phyloP scores from a whole-genome alignment of 2,329 filamentous ascomycete species.

The Venturia aucupariae region DNA sequence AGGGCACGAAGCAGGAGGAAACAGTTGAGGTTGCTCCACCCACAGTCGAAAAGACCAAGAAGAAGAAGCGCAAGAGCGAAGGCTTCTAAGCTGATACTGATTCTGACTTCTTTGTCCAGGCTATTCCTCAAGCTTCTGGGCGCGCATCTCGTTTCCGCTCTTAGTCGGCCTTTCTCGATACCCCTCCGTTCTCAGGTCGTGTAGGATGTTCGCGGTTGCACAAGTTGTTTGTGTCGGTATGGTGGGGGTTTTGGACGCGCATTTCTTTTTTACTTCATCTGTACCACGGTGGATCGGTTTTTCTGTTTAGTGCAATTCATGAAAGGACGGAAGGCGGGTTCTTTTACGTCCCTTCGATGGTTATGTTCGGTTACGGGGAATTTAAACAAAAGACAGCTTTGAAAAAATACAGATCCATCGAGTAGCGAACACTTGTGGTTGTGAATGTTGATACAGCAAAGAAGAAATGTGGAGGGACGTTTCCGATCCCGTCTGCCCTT shows the following conservation, averaged over 20 bases:
- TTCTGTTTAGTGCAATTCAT: not conserved
- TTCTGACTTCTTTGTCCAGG: conserved; percentile 7
- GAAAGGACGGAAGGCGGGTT: not conserved
- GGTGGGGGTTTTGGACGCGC: not conserved
- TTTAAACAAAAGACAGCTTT: not conserved
- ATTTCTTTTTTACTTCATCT: not conserved
- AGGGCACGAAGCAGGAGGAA: conserved; percentile 1
- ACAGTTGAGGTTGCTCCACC: conserved; percentile 7
- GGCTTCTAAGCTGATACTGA: conserved; percentile 24
- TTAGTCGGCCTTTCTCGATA: not conserved
- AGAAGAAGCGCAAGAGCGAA: conserved; percentile 19
- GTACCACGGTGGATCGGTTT: not conserved
- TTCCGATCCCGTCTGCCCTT: not conserved
- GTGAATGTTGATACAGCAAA: not conserved
- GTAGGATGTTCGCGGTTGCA: not conserved
- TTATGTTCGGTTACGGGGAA: not conserved
- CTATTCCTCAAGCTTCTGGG: not conserved
- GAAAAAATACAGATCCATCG: not conserved
- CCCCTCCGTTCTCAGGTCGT: not conserved
- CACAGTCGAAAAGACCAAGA: conserved; percentile 3
- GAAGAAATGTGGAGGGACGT: not conserved
- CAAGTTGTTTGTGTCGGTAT: not conserved
- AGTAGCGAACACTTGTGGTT: not conserved
- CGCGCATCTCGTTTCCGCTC: conserved; percentile 4
- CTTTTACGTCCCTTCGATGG: not conserved